These are phyloP conservation scores for Trichophyton equinum DNA, from an alignment of 2,329 filamentous ascomycete genomes.

Conservation along the genomic window DNA sequence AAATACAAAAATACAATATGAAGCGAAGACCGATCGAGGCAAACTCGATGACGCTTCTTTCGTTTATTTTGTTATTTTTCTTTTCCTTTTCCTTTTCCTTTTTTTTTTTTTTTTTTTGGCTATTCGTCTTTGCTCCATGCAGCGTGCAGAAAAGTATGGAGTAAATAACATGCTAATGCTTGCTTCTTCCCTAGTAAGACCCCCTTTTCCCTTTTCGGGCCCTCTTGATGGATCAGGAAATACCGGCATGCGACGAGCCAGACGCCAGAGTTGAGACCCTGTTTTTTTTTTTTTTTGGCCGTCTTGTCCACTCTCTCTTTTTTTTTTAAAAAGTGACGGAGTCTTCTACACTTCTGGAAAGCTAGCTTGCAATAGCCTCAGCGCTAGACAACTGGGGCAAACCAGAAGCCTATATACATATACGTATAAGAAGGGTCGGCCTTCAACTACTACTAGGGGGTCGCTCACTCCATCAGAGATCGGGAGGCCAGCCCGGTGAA, in stretches of 20 bases:
- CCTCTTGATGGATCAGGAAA: neutral
- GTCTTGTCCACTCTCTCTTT: neutral
- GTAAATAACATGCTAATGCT: neutral
- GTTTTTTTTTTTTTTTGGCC: too few species aligned
- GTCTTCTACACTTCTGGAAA: constrained; percentile 1
- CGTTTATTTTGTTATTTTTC: neutral
- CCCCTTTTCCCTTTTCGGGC: neutral
- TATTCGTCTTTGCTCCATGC: too few species aligned
- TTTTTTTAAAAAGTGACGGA: constrained; percentile 1
- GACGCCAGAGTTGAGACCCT: neutral
- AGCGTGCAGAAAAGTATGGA: neutral
- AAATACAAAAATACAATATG: neutral
- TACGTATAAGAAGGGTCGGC: neutral
- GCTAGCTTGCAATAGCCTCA: constrained; percentile 1
- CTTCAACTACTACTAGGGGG: neutral
- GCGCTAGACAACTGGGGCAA: neutral
- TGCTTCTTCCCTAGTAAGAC: neutral
- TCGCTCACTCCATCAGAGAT: neutral
- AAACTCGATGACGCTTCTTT: neutral
- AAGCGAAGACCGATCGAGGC: neutral
- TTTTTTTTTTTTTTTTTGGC: neutral
- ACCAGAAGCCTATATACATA: neutral
- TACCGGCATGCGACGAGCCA: neutral
- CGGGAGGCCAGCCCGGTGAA: neutral
- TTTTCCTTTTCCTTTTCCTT: neutral